These are phyloP conservation scores for Pseudofabraea citricarpa DNA, from an alignment of 2,329 filamentous ascomycete species.

Conservation along the genomic window DNA sequence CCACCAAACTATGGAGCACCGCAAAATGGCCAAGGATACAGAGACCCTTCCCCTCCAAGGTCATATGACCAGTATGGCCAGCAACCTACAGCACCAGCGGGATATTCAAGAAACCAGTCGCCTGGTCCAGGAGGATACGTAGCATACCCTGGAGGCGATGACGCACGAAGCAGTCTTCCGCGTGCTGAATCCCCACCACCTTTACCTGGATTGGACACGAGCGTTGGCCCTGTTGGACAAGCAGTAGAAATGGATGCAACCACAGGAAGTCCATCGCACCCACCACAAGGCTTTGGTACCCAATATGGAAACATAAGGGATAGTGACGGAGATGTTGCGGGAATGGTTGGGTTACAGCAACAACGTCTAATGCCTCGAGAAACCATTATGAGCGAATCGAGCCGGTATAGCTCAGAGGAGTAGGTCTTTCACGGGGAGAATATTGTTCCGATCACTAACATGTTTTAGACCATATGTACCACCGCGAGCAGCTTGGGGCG, in stretches of 20 bases:
- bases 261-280: constrained; percentile 43
- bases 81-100: not conserved
- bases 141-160: constrained; percentile 18
- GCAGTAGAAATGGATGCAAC: constrained; percentile 77
- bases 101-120: constrained; percentile 20
- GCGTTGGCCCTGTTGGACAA: constrained; percentile 46
- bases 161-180: constrained; percentile 37
- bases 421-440: too few species aligned
- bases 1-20: constrained; percentile 31
- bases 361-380: constrained; percentile 38
- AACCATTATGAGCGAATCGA: constrained; percentile 59
- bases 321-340: constrained; percentile 67
- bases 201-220: constrained; percentile 38
- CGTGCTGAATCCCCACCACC: constrained; percentile 63
- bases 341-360: constrained; percentile 70
- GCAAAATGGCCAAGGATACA: constrained; percentile 13
- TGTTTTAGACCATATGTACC: constrained; percentile 40
- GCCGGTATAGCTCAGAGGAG: constrained; percentile 70
- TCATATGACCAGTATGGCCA: constrained; percentile 3
- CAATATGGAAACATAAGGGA: constrained; percentile 48
- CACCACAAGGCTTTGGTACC: constrained; percentile 37
- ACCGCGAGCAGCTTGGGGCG: constrained; percentile 52
- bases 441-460: constrained; percentile 2
- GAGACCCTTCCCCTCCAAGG: constrained; percentile 11
- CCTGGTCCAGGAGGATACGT: constrained; percentile 19